A percentile compares a stretch with the other conserved stretches of the same genome.
Conservation (phyloP, 2,329 filamentous ascomycete genomes). For the Neurospora sp. region DNA sequence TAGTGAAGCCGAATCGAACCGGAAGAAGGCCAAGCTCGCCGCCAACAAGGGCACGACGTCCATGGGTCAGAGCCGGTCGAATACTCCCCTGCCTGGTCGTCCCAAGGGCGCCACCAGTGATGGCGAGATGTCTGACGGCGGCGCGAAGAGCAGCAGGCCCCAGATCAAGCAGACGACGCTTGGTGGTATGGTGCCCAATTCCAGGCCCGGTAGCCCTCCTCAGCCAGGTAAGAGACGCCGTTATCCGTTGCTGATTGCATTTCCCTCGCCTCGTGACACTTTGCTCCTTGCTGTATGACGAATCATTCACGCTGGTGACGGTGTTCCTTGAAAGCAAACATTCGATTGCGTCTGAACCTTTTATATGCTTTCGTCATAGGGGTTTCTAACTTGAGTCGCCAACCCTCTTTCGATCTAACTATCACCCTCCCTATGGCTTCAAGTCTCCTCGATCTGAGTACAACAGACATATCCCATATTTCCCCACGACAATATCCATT, state of each 20-base stretch:
- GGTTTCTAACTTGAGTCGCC: background rate
- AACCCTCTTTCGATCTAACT: background rate
- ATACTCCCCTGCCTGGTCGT: constrained; percentile 43
- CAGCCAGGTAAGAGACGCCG: constrained; percentile 26
- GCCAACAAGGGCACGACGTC: constrained; percentile 42
- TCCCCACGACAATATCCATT: background rate
- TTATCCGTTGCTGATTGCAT: background rate
- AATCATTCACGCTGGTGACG: background rate
- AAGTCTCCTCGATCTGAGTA: background rate
- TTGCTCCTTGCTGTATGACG: background rate
- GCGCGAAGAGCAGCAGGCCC: constrained; percentile 30
- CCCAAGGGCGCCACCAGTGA: constrained; percentile 53
- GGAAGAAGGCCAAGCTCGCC: constrained; percentile 56
- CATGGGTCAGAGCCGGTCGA: constrained; percentile 41
- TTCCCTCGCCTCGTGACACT: background rate
- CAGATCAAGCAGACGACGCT: constrained; percentile 31
- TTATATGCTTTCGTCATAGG: background rate
- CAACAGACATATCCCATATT: background rate
- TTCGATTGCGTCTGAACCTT: background rate
- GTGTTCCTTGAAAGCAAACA: background rate
- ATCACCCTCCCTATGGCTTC: background rate
- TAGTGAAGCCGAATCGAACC: constrained; percentile 80
- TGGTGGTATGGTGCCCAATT: constrained; percentile 46
- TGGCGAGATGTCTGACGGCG: constrained; percentile 56
- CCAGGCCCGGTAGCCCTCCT: constrained; percentile 53